Evolutionary conservation across 106 monocot species (phyloP), one percentile per base, ranked within the genome.

Genomic region (Platanthera zijinensis): DNA sequence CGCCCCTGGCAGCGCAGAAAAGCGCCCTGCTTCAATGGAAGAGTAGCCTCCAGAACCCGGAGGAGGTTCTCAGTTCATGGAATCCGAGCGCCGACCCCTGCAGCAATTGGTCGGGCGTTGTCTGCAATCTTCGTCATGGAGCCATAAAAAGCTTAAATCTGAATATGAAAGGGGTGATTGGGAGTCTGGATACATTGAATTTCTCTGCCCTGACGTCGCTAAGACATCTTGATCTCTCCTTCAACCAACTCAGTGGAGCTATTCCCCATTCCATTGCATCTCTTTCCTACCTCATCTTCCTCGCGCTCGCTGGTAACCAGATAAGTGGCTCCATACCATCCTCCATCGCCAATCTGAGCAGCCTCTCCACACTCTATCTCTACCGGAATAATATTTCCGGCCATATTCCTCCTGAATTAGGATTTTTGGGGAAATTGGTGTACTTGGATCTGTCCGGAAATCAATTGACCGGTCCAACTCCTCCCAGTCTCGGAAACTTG

Each of bases 21-120:
- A 52, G 52, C 7, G 63, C 78, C 28, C 78, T 78, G 39, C 69
- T 78, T 8, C 66, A 52, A 12, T 78, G 77, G 78, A 78, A 52
- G 32, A 52, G 68, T 17, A 66, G 69, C 21, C 78, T 78, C 69
- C 48, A 39, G 18, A 52, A 18, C 11, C 51, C 28, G 14, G 68
- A 39, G 7, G 5, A 3, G 14, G 15, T 17, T 15, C 67, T 78
- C 7, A 5, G 6, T 30, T 52, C 78, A 1, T 78, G 78, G 78
- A 69, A 49, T 7, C 4, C 78, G 45, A 10, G 14, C 10, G 52
- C 10, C 17, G 39, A 0, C 13, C 67, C 69, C 1, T 78, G 78
- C 78, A n/a, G n/a, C n/a, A 78, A 78, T 52, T 69, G 78, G 78
- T 52, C 69, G 2, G 78, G 78, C 64, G 52, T 78, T 39, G 22